phyloP scores from a whole-genome alignment of 768 basidiomycete species.

The Hysterangium stoloniferum region DNA sequence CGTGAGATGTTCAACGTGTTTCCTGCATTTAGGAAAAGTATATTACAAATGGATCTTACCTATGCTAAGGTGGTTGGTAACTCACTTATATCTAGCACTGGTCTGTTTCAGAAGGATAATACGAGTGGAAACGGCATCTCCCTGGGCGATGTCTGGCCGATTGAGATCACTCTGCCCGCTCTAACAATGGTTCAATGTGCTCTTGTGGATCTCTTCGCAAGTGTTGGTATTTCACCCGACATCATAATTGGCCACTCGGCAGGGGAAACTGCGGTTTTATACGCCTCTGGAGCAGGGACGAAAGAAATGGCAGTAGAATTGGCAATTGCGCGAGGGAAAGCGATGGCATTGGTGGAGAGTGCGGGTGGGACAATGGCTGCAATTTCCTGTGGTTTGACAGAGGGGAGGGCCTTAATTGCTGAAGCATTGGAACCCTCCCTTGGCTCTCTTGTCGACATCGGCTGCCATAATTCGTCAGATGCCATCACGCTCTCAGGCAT shows the following conservation, averaged over 20 bases:
- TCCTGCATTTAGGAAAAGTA: slow-evolving; percentile 10
- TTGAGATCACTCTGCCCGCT: slow-evolving; percentile 11
- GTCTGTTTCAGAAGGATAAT: slow-evolving; percentile 27
- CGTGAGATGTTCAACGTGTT: slow-evolving; percentile 8
- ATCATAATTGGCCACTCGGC: slow-evolving; percentile 12
- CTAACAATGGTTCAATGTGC: slow-evolving; percentile 13
- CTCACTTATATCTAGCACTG: slow-evolving; percentile 30
- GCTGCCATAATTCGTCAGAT: slow-evolving; percentile 32
- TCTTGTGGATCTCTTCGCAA: slow-evolving; percentile 6
- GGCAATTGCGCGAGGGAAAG: slow-evolving; percentile 34
- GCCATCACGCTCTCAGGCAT: slow-evolving; percentile 33
- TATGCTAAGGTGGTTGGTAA: slow-evolving; percentile 24
- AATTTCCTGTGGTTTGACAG: slow-evolving; percentile 25
- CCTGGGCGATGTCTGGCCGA: slow-evolving; percentile 12
- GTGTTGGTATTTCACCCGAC: slow-evolving; percentile 8
- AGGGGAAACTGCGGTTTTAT: slow-evolving; percentile 13
- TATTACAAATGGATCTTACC: slow-evolving; percentile 10
- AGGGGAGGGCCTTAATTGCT: slow-evolving; percentile 23
- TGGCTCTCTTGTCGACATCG: slow-evolving; percentile 26
- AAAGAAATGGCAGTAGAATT: slow-evolving; percentile 19
- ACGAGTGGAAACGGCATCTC: slow-evolving; percentile 5
- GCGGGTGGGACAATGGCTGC: slow-evolving; percentile 39
- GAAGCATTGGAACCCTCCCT: slow-evolving; percentile 5
- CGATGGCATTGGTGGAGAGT: slow-evolving; percentile 28
- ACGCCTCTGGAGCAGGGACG: slow-evolving; percentile 9